Conservation (phyloP, 2,329 filamentous ascomycete genomes). For the Hansfordia pulvinata region DNA sequence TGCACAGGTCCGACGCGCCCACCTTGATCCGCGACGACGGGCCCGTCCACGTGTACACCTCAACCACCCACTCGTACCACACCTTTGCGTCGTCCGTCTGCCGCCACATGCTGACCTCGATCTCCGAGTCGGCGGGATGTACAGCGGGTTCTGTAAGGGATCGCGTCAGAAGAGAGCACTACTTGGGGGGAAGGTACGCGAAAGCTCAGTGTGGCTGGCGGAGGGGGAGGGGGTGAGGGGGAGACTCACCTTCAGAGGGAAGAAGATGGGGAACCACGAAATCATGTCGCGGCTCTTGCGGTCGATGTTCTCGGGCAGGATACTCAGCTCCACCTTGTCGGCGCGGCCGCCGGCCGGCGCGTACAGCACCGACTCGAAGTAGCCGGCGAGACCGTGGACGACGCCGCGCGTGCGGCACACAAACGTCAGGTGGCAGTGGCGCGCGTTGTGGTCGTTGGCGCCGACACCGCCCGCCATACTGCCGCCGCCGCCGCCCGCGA, state of each 20-base stretch:
- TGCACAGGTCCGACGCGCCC: conserved; percentile 52
- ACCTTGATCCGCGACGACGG: conserved; percentile 51
- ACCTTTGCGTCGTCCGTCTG: conserved; percentile 91
- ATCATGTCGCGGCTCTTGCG: conserved; percentile 95
- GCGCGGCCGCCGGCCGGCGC: conserved; percentile 23
- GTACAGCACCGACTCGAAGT: conserved; percentile 95
- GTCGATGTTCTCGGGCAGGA: conserved; percentile 83
- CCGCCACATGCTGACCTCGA: conserved; percentile 90
- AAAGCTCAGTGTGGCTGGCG: too few relatives aligned
- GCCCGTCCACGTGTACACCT: conserved; percentile 59
- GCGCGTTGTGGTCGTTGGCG: conserved; percentile 80
- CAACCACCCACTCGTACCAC: conserved; percentile 97
- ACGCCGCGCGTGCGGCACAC: conserved; percentile 66
- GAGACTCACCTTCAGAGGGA: conserved; percentile 70
- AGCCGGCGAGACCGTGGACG: conserved; percentile 82
- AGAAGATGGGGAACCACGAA: conserved; percentile 98
- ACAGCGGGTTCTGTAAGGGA: conserved; percentile 60
- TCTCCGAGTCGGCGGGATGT: conserved; percentile 74
- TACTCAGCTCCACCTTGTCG: conserved; percentile 66
- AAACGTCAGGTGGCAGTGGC: conserved; percentile 69
- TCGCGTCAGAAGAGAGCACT: too few relatives aligned
- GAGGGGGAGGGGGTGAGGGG: not conserved
- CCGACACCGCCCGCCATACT: conserved; percentile 65
- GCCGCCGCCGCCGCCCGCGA: conserved; percentile 53
- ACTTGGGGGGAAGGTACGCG: too few relatives aligned